Conservation (phyloP, 169 alveolate species). For the Plasmodium reichenowi region DNA sequence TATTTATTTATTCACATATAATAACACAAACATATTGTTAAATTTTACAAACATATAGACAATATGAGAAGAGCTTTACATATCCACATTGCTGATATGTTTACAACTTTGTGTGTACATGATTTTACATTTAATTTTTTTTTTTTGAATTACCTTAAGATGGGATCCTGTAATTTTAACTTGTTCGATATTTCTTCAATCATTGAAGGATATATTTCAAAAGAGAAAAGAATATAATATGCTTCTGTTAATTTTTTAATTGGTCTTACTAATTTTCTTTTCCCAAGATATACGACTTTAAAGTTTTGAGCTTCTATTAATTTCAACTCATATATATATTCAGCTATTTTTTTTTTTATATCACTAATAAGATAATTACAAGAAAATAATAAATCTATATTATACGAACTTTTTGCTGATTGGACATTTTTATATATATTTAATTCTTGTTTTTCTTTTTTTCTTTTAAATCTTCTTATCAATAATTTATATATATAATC, state of each 20-base stretch:
- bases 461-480: constrained; percentile 23
- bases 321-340: constrained; percentile 42
- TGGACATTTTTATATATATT: constrained; percentile 18
- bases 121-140: not conserved
- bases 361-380: constrained; percentile 34
- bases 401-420: constrained; percentile 43
- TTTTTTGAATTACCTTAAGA: constrained; percentile 17
- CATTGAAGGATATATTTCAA: constrained; percentile 42
- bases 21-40: too few species aligned
- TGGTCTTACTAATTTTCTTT: constrained; percentile 38
- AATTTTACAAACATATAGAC: not conserved
- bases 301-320: constrained; percentile 20
- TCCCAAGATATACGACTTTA: constrained; percentile 28
- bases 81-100: not conserved
- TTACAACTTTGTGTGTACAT: not conserved
- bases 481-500: constrained; percentile 58
- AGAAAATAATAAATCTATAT: constrained; percentile 34
- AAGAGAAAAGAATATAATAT: constrained; percentile 36
- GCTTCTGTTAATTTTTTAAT: constrained; percentile 48
- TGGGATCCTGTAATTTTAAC: constrained; percentile 8
- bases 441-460: constrained; percentile 10
- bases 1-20: too few species aligned
- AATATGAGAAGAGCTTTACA: not conserved
- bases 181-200: constrained; percentile 21
- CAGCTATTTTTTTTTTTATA: constrained; percentile 35